Percentiles rank a stretch among this genome's conserved stretches.
Evolutionary conservation across 2,329 filamentous ascomycete genomes (phyloP).

Genomic region (Colletotrichum costaricense): DNA sequence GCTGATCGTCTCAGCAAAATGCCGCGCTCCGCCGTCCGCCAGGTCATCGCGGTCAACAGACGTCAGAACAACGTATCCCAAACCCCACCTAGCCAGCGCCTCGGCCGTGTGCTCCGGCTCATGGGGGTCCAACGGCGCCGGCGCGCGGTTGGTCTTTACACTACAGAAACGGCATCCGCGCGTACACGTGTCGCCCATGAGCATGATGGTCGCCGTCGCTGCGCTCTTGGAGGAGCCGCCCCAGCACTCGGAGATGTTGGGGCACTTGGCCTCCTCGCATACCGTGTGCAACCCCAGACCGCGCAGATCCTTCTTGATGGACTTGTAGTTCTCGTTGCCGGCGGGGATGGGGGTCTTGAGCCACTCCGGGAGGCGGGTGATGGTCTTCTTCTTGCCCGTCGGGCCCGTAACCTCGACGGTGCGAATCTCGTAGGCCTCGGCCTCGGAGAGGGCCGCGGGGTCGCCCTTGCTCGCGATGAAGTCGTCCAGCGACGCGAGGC

Average conservation of each 20-base stretch:
- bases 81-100: constrained; percentile 89
- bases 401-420: constrained; percentile 72
- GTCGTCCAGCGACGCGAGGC: constrained; percentile 67
- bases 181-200: constrained; percentile 99
- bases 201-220: constrained; percentile 98
- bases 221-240: constrained; percentile 88
- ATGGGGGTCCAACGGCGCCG: constrained; percentile 88
- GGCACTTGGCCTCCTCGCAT: constrained; percentile 96
- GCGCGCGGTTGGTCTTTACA: constrained; percentile 86
- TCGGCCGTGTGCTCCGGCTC: constrained; percentile 98
- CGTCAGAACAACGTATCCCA: constrained; percentile 96
- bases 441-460: constrained; percentile 47
- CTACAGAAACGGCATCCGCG: constrained; percentile 96
- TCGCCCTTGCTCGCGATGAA: constrained; percentile 58
- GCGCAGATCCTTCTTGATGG: constrained; percentile 92
- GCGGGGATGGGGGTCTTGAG: constrained; percentile 95
- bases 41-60: constrained; percentile 95
- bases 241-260: constrained; percentile 99
- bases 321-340: constrained; percentile 85
- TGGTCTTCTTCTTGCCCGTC: constrained; percentile 70
- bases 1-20: constrained; percentile 94
- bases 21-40: constrained; percentile 84
- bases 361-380: constrained; percentile 88
- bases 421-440: constrained; percentile 69
- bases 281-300: constrained; percentile 94